Evolutionary conservation across 1,284 basidiomycete genomes (phyloP), one percentile per base, ranked within the genome.

Genomic region (Somion occarium): DNA sequence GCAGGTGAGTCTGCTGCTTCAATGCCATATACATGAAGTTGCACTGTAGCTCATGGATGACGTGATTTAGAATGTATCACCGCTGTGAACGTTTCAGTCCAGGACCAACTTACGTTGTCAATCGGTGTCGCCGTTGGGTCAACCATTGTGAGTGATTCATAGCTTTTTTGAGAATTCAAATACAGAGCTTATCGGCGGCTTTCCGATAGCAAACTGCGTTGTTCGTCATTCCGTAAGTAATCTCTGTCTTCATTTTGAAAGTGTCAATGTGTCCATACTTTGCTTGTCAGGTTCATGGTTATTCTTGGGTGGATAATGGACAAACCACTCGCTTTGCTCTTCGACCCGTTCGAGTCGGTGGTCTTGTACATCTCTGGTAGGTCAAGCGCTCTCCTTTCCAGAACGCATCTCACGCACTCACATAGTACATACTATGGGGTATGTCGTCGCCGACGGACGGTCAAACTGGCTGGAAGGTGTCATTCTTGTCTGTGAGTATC

Each of bases 51-150:
- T 46, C 25, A 26, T 38, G n/a, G n/a, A n/a, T n/a, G n/a, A n/a
- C n/a, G n/a, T n/a, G n/a, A n/a, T n/a, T 38, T 48, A 74, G 93
- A 96, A 65, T 91, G 93, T 64, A 83, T 86, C 46, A 93, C 92
- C 2, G 91, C 91, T 20, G 88, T 95, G 53, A 89, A 86, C 2
- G 91, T 93, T 4, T 91, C 91, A 0, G 83, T 91, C 56, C 91
- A 93, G 69, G 79, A 91, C 68, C 81, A 89, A 65, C 72, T 91
- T 47, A 83, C 82, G 56, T 74, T 90, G 5, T 81, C 80, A 60
- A 72, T 93, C 50, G 82, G 85, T 48, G 91, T 94, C 48, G 92
- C 93, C 5, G 88, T 93, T 34, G 92, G 91, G n/a, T 91, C 89
- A 1, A 91, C 88, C 54, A 93, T 96, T 56, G 88, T 93, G 63